phyloP scores from a whole-genome alignment of 768 basidiomycete genomes.

The Phylloporus sp. region DNA sequence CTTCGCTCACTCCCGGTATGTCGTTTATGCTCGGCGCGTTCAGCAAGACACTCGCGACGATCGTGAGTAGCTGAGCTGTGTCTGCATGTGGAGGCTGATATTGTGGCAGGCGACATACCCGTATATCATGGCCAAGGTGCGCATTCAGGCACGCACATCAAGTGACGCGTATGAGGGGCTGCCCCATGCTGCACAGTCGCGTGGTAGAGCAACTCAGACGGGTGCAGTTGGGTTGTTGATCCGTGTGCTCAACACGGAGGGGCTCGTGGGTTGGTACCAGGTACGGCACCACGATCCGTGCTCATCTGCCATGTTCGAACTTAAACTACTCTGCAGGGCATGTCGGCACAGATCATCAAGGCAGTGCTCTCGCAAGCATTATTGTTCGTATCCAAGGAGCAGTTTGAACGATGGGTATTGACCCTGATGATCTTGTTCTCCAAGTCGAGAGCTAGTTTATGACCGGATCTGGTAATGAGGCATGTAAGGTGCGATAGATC shows the following conservation, averaged over 20 bases:
- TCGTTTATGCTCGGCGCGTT: conserved; percentile 86
- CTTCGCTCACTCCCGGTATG: conserved; percentile 72
- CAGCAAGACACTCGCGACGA: conserved; percentile 93
- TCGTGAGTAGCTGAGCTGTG: conserved; percentile 49
- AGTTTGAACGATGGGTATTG: conserved; percentile 88
- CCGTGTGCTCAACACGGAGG: conserved; percentile 70
- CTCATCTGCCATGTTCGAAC: background rate
- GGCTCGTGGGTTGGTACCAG: conserved; percentile 94
- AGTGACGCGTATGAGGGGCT: conserved; percentile 40
- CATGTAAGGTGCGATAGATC: background rate
- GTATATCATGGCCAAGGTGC: conserved; percentile 95
- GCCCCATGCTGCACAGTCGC: background rate
- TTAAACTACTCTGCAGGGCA: conserved; percentile 53
- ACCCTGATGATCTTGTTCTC: conserved; percentile 58
- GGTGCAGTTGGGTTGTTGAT: conserved; percentile 78
- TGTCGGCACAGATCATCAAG: conserved; percentile 94
- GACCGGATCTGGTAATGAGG: background rate
- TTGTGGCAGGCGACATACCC: conserved; percentile 79
- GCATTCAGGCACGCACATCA: conserved; percentile 81
- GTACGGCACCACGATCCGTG: conserved; percentile 38
- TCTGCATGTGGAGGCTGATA: background rate
- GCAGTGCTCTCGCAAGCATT: conserved; percentile 94
- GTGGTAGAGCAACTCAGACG: conserved; percentile 42
- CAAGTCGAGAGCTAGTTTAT: conserved; percentile 21
- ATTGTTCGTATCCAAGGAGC: conserved; percentile 95